Conservation (phyloP, 2,329 filamentous ascomycete species). For the Amesomyces nigricolor region DNA sequence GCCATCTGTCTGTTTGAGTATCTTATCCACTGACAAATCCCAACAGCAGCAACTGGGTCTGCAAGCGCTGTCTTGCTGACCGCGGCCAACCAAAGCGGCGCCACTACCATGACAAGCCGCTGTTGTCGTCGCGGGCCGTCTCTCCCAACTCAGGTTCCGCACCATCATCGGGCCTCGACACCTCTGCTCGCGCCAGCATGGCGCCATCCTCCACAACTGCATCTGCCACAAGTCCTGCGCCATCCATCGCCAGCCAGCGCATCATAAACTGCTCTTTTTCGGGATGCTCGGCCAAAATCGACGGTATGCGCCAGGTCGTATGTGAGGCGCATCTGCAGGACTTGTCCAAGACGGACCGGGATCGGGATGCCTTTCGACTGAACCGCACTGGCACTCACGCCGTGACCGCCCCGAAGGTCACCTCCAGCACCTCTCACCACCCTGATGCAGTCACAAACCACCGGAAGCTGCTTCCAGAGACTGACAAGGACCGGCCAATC, state of each 20-base stretch:
- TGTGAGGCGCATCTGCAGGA: slow-evolving; percentile 13
- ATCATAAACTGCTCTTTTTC: slow-evolving; percentile 14
- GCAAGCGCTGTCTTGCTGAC: slow-evolving; percentile 19
- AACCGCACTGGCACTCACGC: neutral
- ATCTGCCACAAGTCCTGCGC: neutral
- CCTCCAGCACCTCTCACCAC: neutral
- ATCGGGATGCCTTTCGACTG: neutral
- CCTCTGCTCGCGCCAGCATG: slow-evolving; percentile 8
- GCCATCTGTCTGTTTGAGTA: neutral
- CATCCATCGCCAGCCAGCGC: neutral
- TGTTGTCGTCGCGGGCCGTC: slow-evolving; percentile 15
- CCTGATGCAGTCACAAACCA: slow-evolving; percentile 4
- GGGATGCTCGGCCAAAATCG: slow-evolving; percentile 14
- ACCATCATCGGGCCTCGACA: neutral
- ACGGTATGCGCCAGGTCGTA: slow-evolving; percentile 8
- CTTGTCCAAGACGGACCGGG: neutral
- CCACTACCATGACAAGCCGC: slow-evolving; percentile 19
- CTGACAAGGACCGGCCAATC: slow-evolving; percentile 14
- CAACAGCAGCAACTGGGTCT: slow-evolving; percentile 17
- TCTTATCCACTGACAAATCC: slow-evolving; percentile 3
- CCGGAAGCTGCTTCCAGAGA: slow-evolving; percentile 16
- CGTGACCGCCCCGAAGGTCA: neutral
- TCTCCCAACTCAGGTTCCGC: slow-evolving; percentile 8
- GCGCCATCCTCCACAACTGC: slow-evolving; percentile 3
- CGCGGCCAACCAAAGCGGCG: slow-evolving; percentile 2